Evolutionary conservation across 306 rosid species (phyloP).

Genomic region (Herpetospermum pedunculosum): DNA sequence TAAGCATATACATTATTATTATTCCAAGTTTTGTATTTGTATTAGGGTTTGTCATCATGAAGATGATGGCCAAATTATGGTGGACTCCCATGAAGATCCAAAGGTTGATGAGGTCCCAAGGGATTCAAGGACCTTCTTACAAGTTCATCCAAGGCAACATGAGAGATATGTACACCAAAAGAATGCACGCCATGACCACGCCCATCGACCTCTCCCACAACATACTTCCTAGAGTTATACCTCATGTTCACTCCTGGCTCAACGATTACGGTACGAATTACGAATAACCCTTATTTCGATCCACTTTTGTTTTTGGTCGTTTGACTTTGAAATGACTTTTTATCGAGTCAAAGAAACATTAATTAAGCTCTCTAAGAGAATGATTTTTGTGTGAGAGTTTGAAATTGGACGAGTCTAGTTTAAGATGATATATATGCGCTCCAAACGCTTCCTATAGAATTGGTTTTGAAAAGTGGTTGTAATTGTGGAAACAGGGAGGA

Average conservation of each 20-base stretch:
- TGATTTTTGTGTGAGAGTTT: no score
- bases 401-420: no score
- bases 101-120: conserved; percentile 6
- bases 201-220: conserved; percentile 11
- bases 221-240: neutral
- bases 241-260: neutral
- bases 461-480: no score
- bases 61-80: conserved; percentile 15
- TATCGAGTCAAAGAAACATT: no score
- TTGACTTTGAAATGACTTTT: no score
- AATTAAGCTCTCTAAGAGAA: no score
- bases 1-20: neutral
- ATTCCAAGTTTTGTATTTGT: neutral
- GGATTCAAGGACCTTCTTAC: conserved; percentile 27
- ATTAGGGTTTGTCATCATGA: neutral
- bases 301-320: no score
- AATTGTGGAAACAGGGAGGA: conserved; percentile 25
- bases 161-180: conserved; percentile 13
- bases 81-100: conserved; percentile 15
- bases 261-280: neutral
- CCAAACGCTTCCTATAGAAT: no score
- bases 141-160: conserved; percentile 13
- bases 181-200: conserved; percentile 4
- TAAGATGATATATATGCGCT: no score
- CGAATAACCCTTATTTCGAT: no score